Evolutionary conservation across 306 rosid genomes (phyloP).

Genomic region (Vigna angularis): DNA sequence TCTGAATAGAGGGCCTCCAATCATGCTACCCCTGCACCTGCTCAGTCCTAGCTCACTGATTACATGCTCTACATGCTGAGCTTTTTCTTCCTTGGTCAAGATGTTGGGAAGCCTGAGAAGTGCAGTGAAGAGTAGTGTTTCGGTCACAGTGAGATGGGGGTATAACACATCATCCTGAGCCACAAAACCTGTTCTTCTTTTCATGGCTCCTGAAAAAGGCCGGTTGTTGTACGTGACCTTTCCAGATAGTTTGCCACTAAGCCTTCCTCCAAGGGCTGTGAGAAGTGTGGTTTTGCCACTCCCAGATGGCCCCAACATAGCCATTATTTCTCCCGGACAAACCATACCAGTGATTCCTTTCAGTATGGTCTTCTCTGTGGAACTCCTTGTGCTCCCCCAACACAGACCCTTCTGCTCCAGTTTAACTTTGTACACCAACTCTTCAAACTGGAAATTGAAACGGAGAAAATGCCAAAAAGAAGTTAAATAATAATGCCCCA

Average conservation of each 20-base stretch:
- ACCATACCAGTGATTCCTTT: slow-evolving; percentile 76
- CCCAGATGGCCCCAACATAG: slow-evolving; percentile 91
- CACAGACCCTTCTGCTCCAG: slow-evolving; percentile 51
- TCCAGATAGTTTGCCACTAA: slow-evolving; percentile 64
- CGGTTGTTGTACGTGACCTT: slow-evolving; percentile 71
- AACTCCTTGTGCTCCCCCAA: slow-evolving; percentile 44
- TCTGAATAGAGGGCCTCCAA: slow-evolving; percentile 79
- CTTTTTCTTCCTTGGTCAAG: slow-evolving; percentile 59
- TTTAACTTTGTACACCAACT: slow-evolving; percentile 71
- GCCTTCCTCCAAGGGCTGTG: slow-evolving; percentile 85
- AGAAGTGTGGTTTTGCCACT: slow-evolving; percentile 90
- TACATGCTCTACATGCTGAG: slow-evolving; percentile 63
- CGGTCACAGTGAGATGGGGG: slow-evolving; percentile 79
- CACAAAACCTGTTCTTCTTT: slow-evolving; percentile 79
- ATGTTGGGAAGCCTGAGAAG: slow-evolving; percentile 73
- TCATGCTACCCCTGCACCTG: slow-evolving; percentile 69
- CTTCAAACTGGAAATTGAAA: slow-evolving; percentile 71
- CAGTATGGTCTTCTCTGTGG: slow-evolving; percentile 63
- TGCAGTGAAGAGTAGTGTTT: slow-evolving; percentile 82
- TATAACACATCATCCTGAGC: slow-evolving; percentile 81
- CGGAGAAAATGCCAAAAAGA: neutral
- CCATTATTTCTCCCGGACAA: slow-evolving; percentile 79
- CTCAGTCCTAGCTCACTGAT: slow-evolving; percentile 67
- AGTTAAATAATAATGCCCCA: neutral
- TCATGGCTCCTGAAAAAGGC: slow-evolving; percentile 64